Conservation (phyloP, 1,284 basidiomycete species). For the Volvariella volvacea region DNA sequence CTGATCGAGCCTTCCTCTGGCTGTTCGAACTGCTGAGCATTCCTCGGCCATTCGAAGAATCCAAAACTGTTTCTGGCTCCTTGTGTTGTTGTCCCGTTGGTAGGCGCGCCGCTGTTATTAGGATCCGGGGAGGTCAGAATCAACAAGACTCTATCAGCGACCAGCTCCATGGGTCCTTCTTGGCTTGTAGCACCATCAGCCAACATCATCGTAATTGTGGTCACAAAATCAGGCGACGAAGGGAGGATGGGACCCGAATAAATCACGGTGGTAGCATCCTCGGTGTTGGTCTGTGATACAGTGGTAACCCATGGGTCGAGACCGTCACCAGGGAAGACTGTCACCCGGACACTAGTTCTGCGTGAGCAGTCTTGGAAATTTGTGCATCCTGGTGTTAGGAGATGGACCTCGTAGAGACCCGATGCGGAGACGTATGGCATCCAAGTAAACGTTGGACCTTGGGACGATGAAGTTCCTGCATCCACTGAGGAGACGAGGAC, state of each 20-base stretch:
- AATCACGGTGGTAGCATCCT: constrained; percentile 58
- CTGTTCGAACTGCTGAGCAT: constrained; percentile 18
- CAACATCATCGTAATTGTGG: constrained; percentile 69
- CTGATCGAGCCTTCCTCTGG: constrained; percentile 46
- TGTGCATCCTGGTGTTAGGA: constrained; percentile 85
- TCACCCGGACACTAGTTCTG: constrained; percentile 80
- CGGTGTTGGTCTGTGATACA: constrained; percentile 68
- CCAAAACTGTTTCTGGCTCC: constrained; percentile 52
- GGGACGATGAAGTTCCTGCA: constrained; percentile 53
- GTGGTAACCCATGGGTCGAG: constrained; percentile 59
- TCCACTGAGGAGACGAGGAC: constrained; percentile 68
- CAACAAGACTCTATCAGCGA: constrained; percentile 78
- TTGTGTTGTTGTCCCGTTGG: constrained; percentile 15
- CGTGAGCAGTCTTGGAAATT: constrained; percentile 73
- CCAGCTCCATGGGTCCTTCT: constrained; percentile 65
- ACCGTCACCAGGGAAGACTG: constrained; percentile 72
- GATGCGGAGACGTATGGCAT: constrained; percentile 84
- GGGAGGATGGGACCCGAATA: constrained; percentile 83
- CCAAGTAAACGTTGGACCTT: constrained; percentile 80
- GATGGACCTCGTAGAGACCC: constrained; percentile 80
- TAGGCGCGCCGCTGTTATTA: constrained; percentile 24
- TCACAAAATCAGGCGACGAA: constrained; percentile 63
- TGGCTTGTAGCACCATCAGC: constrained; percentile 55
- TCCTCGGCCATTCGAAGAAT: constrained; percentile 74
- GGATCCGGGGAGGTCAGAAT: constrained; percentile 57